Conservation (phyloP, 1,139 yeast genomes). For the Diutina pseudorugosa region DNA sequence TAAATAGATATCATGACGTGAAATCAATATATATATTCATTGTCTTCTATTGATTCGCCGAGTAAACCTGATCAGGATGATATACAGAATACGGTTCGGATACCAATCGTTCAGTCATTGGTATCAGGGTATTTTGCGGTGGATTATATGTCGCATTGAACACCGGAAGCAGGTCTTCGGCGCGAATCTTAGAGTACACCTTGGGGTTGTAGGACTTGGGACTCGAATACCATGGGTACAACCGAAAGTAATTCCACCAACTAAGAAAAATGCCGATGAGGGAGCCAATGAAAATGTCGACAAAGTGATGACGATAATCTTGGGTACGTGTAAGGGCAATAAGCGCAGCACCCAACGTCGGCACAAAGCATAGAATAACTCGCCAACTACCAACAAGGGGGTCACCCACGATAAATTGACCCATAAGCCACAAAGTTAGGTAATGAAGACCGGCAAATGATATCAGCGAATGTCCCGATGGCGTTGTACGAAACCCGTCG, state of each 20-base stretch:
- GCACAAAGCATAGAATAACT: conserved; percentile 18
- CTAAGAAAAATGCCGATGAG: conserved; percentile 33
- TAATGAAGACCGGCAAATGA: conserved; percentile 41
- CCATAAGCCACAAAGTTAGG: conserved; percentile 51
- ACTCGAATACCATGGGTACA: conserved; percentile 13
- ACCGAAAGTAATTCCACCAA: conserved; percentile 26
- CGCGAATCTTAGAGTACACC: background rate
- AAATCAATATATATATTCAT: too few relatives aligned
- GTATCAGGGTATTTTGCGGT: background rate
- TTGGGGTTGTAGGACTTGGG: background rate
- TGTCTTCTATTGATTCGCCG: background rate
- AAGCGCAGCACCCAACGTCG: conserved; percentile 43
- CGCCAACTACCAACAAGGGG: conserved; percentile 46
- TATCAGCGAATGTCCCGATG: conserved; percentile 38
- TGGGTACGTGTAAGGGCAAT: conserved; percentile 65
- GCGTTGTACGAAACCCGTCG: conserved; percentile 51
- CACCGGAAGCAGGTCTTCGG: background rate
- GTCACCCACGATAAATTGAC: conserved; percentile 34
- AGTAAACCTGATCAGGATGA: background rate
- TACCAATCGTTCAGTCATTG: background rate
- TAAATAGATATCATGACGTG: too few relatives aligned
- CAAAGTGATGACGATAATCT: conserved; percentile 71
- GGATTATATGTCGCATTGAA: background rate
- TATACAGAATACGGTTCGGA: background rate
- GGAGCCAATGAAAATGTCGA: conserved; percentile 55